Evolutionary conservation across 257 asterid species (phyloP), one percentile per base, ranked within the genome.

Genomic region (Misopates orontium): DNA sequence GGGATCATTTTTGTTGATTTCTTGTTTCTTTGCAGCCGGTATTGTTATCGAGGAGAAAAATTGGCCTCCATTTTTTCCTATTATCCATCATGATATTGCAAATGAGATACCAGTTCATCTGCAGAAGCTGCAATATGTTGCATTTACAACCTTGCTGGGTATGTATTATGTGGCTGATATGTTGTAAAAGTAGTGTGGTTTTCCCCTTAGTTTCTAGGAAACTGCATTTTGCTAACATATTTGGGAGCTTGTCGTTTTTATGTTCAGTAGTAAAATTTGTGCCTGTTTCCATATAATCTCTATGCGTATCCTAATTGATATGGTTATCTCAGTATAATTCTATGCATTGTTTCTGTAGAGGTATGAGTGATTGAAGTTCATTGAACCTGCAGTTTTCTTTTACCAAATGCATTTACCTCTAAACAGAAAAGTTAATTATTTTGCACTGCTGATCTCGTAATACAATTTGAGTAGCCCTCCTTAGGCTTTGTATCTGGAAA

Each of bases 21-120:
- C 14, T 39, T 75, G 45, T 80, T 75, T 62, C 67, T 56, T 60
- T 81, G 88, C 90, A 79, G 91, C 90, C 67, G 90, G 90, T 40
- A 84, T 84, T 68, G 85, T 74, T 71, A 74, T 77, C 21, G 84
- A 72, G 63, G 72, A 72, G 44, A 72, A 58, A 51, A 72, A 65
- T 22, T 65, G 72, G 72, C 72, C 68, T 0, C 42, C 68, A 9
- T 72, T 72, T 62, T 66, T 58, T 52, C 72, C 72, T 14, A 72
- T 72, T 49, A 62, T 68, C 31, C 69, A 67, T 57, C 75, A 57
- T 20, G 74, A 71, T 62, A 76, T 44, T 56, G 73, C 70, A 20
- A 51, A 66, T 56, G 59, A 68, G 42, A 71, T 61, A 61, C 69
- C 73, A 41, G 65, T 67, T 66, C 67, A 69, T 50, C 70, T 71